Percentiles rank a stretch among this genome's conserved stretches.
These are phyloP conservation scores for Ceratocystis eucalypticola DNA, from an alignment of 2,329 filamentous ascomycete genomes.

Conservation along the genomic window DNA sequence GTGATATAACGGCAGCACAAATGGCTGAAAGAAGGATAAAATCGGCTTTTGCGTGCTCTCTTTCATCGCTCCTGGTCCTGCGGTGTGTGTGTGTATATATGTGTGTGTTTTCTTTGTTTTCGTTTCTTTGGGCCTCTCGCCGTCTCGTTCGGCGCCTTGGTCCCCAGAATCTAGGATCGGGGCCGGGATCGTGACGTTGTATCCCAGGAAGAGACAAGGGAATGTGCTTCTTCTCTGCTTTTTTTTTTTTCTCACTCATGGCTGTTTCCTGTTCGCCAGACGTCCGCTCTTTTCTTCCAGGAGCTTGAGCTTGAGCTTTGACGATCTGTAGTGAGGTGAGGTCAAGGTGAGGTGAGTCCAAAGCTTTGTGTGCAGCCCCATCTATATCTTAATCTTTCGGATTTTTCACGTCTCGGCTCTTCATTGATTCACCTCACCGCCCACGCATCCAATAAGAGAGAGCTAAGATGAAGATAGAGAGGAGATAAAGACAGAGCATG, in stretches of 20 bases:
- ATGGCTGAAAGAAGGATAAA: background rate
- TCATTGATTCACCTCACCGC: too few species aligned
- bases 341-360: too few species aligned
- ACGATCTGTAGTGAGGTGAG: background rate
- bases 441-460: too few species aligned
- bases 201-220: background rate
- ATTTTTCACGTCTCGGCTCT: background rate
- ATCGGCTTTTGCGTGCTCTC: too few species aligned
- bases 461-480: too few species aligned
- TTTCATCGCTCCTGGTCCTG: too few species aligned
- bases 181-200: background rate
- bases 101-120: too few species aligned
- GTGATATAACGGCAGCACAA: background rate
- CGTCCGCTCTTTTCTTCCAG: background rate
- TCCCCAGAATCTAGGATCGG: background rate
- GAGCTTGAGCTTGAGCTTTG: slow-evolving; percentile 7
- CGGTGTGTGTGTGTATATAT: too few species aligned
- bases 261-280: background rate
- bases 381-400: background rate
- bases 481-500: too few species aligned
- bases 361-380: background rate
- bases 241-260: background rate
- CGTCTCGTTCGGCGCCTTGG: too few species aligned
- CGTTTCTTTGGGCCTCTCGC: too few species aligned
- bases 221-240: background rate